Evolutionary conservation across 805 yeast species (phyloP).

Genomic region (Lipomyces anomalus): DNA sequence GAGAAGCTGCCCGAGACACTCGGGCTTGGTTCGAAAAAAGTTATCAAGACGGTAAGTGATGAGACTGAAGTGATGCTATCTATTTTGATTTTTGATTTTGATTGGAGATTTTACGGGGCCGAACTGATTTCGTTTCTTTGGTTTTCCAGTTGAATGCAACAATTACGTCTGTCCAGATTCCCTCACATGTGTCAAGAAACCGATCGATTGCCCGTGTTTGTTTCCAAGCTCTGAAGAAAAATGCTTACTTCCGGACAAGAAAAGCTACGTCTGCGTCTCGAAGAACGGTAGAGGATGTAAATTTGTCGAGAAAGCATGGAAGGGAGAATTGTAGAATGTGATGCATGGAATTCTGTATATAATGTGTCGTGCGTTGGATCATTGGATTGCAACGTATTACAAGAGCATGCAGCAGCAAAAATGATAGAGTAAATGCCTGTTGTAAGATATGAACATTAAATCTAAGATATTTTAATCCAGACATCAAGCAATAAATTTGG

Average conservation of each 20-base stretch:
- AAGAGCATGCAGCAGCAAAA: neutral
- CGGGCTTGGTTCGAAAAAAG: slow-evolving; percentile 15
- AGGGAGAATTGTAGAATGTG: slow-evolving; percentile 45
- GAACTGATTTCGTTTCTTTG: neutral
- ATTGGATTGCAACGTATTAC: neutral
- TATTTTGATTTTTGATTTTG: neutral
- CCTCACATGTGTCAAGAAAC: slow-evolving; percentile 61
- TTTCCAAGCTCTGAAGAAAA: slow-evolving; percentile 79
- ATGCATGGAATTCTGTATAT: no score
- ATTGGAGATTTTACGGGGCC: neutral
- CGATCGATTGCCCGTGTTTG: slow-evolving; percentile 82
- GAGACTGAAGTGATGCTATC: neutral
- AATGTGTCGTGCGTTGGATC: slow-evolving; percentile 1
- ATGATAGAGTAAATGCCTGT: slow-evolving; percentile 1
- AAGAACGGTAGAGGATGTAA: slow-evolving; percentile 70
- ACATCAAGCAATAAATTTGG: neutral
- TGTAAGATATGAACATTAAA: neutral
- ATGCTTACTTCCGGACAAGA: slow-evolving; percentile 66
- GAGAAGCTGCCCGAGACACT: slow-evolving; percentile 9
- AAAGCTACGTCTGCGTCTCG: slow-evolving; percentile 71
- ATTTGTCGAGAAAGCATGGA: slow-evolving; percentile 71
- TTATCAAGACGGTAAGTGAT: slow-evolving; percentile 17
- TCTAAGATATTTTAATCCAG: neutral
- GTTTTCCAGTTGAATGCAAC: slow-evolving; percentile 43
- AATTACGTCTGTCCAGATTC: slow-evolving; percentile 80